Evolutionary conservation across 2,329 filamentous ascomycete species (phyloP).

Genomic region (Nemania serpens): DNA sequence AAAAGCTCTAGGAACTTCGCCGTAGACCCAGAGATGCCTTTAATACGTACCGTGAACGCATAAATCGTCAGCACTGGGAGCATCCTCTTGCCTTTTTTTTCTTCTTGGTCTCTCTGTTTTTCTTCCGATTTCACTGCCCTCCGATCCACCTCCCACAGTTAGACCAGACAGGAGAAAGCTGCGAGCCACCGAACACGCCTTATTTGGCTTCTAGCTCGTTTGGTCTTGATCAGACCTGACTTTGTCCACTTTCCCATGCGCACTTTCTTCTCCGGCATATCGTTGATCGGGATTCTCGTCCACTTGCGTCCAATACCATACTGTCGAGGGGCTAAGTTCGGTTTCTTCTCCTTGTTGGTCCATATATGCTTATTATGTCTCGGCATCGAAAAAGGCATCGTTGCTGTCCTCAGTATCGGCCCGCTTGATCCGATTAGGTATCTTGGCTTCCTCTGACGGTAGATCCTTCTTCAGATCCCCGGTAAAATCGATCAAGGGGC

Average conservation of each 20-base stretch:
- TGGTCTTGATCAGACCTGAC: not conserved
- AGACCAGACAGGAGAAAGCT: not conserved
- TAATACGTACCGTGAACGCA: not conserved
- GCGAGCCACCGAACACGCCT: not conserved
- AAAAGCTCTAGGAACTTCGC: not conserved
- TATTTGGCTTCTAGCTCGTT: not conserved
- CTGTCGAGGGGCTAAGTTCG: not conserved
- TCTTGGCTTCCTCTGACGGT: slow-evolving; percentile 39
- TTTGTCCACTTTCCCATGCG: not conserved
- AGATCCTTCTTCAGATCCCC: slow-evolving; percentile 58
- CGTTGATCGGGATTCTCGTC: not conserved
- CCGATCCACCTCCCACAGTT: not conserved
- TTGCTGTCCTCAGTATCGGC: slow-evolving; percentile 45
- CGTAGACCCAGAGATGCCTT: not conserved
- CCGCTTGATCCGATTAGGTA: slow-evolving; percentile 37
- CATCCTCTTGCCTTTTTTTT: not conserved
- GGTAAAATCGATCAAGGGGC: slow-evolving; percentile 61
- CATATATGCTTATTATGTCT: slow-evolving; percentile 31
- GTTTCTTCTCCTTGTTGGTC: not conserved
- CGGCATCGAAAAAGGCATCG: slow-evolving; percentile 48
- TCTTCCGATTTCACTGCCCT: not conserved
- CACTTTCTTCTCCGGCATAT: not conserved
- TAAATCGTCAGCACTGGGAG: not conserved
- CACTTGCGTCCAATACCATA: no score
- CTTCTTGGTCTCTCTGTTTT: not conserved